A percentile compares a stretch with the other conserved stretches of the same genome.
These are phyloP conservation scores for Podospora pseudocomata DNA, from an alignment of 495 filamentous ascomycete genomes.

Conservation along the genomic window DNA sequence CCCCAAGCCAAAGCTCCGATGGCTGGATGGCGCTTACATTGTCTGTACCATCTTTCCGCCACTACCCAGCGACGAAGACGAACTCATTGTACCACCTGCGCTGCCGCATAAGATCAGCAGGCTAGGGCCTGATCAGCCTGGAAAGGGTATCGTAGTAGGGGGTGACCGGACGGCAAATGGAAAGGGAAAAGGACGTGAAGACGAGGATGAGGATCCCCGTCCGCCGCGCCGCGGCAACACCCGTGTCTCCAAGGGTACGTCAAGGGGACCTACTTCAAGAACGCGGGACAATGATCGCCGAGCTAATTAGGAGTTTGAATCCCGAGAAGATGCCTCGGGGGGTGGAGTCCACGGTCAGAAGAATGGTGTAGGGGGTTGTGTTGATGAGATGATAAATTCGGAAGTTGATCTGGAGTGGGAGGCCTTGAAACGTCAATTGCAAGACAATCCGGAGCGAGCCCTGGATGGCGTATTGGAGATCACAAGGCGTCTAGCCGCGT, in stretches of 20 bases:
- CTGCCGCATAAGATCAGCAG: constrained; percentile 36
- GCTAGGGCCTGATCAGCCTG: neutral
- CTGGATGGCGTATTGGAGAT: no score
- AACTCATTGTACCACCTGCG: constrained; percentile 59
- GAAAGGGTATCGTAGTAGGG: neutral
- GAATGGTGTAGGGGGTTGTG: no score
- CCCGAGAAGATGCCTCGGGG: neutral
- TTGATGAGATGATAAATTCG: no score
- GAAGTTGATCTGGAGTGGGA: no score
- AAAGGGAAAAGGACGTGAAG: neutral
- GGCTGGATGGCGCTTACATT: constrained; percentile 87
- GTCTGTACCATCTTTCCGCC: constrained; percentile 69
- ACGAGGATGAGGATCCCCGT: neutral
- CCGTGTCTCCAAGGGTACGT: neutral
- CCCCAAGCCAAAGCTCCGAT: constrained; percentile 68
- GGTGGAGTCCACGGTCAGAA: no score
- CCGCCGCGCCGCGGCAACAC: neutral
- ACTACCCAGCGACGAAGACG: constrained; percentile 59
- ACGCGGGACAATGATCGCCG: neutral
- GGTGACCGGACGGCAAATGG: neutral
- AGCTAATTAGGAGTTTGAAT: neutral
- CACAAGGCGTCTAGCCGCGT: no score
- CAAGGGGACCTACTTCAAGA: neutral
- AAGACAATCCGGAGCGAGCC: no score
- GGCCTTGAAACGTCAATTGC: no score